These are phyloP conservation scores for Elsinoe arachidis DNA, from an alignment of 2,329 filamentous ascomycete genomes.

Conservation along the genomic window DNA sequence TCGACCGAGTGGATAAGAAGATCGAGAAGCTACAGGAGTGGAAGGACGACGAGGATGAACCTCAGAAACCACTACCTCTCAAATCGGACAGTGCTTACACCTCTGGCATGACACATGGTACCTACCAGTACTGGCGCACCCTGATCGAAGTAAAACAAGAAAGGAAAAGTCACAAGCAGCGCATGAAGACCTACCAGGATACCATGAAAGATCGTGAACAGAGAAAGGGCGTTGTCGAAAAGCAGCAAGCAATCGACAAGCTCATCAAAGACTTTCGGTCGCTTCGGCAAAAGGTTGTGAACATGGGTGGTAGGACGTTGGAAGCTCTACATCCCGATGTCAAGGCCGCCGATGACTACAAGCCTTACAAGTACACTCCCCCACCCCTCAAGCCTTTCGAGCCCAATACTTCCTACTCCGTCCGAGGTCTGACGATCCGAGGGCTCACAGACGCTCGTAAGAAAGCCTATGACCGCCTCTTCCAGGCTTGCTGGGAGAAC, in stretches of 20 bases:
- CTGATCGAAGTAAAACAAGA: conserved; percentile 32
- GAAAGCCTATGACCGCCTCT: conserved; percentile 56
- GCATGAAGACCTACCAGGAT: conserved; percentile 26
- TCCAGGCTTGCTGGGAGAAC: conserved; percentile 66
- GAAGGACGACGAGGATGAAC: conserved; percentile 23
- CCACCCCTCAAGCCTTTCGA: conserved; percentile 10
- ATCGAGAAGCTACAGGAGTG: conserved; percentile 44
- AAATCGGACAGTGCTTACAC: conserved; percentile 45
- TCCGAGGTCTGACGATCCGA: not conserved
- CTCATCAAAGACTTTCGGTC: conserved; percentile 45
- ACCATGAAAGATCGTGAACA: conserved; percentile 18
- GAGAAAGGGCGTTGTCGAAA: conserved; percentile 38
- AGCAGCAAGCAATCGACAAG: conserved; percentile 46
- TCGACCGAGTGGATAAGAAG: conserved; percentile 53
- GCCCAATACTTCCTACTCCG: not conserved
- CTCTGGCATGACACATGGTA: conserved; percentile 40
- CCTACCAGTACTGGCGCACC: conserved; percentile 54
- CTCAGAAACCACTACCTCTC: conserved; percentile 23
- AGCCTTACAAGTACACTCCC: conserved; percentile 14
- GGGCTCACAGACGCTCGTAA: not conserved
- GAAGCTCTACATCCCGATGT: conserved; percentile 53
- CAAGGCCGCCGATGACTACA: conserved; percentile 10
- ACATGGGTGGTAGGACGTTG: conserved; percentile 58
- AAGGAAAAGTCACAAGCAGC: conserved; percentile 30
- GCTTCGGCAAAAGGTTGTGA: conserved; percentile 47